Conservation (phyloP, 2,329 filamentous ascomycete species). For the Nothophoma quercina region DNA sequence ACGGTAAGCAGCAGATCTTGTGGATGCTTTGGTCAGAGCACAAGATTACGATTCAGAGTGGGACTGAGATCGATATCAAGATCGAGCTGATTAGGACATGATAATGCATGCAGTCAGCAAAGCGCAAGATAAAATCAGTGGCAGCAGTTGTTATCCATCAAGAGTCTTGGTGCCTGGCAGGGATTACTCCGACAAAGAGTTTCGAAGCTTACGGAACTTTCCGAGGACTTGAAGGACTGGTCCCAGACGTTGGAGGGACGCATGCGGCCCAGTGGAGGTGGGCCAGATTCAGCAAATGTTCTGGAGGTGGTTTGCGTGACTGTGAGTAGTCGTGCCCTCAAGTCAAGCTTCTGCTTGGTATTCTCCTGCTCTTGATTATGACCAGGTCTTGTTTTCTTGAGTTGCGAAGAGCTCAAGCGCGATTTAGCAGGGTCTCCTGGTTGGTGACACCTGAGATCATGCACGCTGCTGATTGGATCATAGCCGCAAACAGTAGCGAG, state of each 20-base stretch:
- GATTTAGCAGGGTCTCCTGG: neutral
- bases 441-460: neutral
- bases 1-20: slow-evolving; percentile 9
- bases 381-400: neutral
- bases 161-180: neutral
- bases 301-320: neutral
- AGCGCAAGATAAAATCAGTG: neutral
- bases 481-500: slow-evolving; percentile 8
- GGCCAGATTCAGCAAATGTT: neutral
- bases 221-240: neutral
- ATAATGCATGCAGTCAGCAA: neutral
- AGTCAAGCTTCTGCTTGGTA: neutral
- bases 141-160: neutral
- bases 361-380: neutral
- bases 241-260: neutral
- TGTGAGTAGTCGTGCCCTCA: neutral
- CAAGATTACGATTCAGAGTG: neutral
- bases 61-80: neutral
- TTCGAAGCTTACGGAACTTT: neutral
- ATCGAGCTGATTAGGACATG: neutral
- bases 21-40: slow-evolving; percentile 1
- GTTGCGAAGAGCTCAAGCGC: neutral
- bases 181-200: neutral
- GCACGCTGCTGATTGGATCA: slow-evolving; percentile 2
- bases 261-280: neutral